Percentiles rank a stretch among this genome's conserved stretches.
These are phyloP conservation scores for Huntiella decipiens DNA, from an alignment of 2,329 filamentous ascomycete species.

Conservation along the genomic window DNA sequence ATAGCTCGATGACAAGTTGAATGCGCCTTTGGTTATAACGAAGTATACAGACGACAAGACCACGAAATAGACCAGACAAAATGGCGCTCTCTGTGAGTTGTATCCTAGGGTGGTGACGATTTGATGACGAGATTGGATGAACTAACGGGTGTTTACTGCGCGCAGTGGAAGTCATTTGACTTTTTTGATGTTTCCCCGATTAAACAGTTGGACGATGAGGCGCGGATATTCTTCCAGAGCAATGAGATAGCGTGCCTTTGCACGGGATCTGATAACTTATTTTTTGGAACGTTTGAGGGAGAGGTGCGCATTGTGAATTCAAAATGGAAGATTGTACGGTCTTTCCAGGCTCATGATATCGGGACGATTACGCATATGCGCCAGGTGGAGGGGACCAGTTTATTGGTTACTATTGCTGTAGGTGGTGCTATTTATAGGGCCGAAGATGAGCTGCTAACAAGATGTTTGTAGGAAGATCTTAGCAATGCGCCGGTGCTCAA, in stretches of 20 bases:
- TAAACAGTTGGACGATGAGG: conserved; percentile 60
- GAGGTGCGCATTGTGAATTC: conserved; percentile 72
- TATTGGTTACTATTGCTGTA: conserved; percentile 64
- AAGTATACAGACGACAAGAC: not conserved
- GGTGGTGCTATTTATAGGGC: not conserved
- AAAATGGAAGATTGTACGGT: conserved; percentile 68
- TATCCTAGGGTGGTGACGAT: too few relatives aligned
- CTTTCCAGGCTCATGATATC: conserved; percentile 69
- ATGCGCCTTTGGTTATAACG: not conserved
- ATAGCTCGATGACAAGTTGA: not conserved
- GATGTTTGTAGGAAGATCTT: conserved; percentile 49
- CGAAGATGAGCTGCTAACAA: not conserved
- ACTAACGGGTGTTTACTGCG: not conserved
- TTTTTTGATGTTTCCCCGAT: conserved; percentile 94
- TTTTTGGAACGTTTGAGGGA: conserved; percentile 73
- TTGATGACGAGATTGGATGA: not conserved
- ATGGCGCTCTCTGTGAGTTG: conserved; percentile 10
- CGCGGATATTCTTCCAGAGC: conserved; percentile 61
- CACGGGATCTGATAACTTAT: conserved; percentile 74
- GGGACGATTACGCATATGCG: conserved; percentile 78
- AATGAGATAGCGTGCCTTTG: conserved; percentile 66
- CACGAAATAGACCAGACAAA: not conserved
- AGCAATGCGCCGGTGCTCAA: conserved; percentile 76
- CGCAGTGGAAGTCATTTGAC: conserved; percentile 94
- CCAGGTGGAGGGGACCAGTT: conserved; percentile 70